Evolutionary conservation across 2,329 filamentous ascomycete species (phyloP), one percentile per base, ranked within the genome.

Genomic region (Diaporthe sp.): DNA sequence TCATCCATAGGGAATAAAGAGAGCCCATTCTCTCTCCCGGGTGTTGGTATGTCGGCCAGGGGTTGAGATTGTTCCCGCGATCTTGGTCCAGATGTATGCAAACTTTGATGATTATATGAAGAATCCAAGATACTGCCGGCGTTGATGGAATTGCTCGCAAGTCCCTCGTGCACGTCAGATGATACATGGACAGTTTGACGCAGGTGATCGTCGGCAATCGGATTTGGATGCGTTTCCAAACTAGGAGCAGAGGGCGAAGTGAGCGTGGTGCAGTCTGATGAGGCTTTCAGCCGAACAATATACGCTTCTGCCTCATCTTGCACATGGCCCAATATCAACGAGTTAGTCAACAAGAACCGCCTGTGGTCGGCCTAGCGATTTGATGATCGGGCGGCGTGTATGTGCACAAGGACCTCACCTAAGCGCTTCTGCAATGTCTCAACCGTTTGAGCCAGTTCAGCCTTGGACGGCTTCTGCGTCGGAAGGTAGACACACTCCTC

Each of bases 401-500:
- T n/a, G 3, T 46, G 25, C 12, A 25, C 1, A 37, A 5, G 7
- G 44, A 17, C 4, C 61, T 51, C 19, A 67, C 61, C 44, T 67
- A 67, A 44, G 5, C 61, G 61, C 9, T 9, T 67, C 9, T 67
- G 61, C 42, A 67, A 37, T 7, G 19, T 10, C 12, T 67, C 61
- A 13, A 51, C 61, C 12, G 61, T 67, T 25, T 67, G 44, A n/a
- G 61, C 44, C 28, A 67, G 13, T 1, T 67, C 61, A 37, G 61
- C 61, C 31, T 67, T 67, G 42, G 61, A 51, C 1, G 61, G 61
- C 44, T 67, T 67, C 19, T 67, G 28, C 28, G 61, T 37, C 31
- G 42, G 28, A 1, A 67, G 44, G 42, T 67, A 67, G 44, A 67
- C 44, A 10, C 61, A 67, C 10, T 51, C 5, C 28, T 67, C 61